phyloP scores from a whole-genome alignment of 179 eudicot genomes.

The Spinacia oleracea region DNA sequence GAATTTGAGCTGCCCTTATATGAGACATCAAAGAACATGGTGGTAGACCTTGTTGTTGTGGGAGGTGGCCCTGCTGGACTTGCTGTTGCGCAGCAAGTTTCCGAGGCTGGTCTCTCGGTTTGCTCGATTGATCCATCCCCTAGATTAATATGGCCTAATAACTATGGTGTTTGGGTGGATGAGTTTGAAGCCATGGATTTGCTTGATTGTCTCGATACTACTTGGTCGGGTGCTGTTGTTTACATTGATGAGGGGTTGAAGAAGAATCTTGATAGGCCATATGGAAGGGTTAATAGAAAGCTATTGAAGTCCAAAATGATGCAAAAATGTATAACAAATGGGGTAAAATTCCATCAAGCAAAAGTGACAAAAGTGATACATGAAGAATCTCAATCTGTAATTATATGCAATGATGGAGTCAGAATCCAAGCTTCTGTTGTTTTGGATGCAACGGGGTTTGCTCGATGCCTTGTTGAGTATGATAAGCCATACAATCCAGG shows the following conservation, averaged over 20 bases:
- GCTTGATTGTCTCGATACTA: constrained; percentile 91
- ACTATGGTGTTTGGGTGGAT: constrained; percentile 99
- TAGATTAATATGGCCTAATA: constrained; percentile 91
- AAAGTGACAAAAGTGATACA: constrained; percentile 84
- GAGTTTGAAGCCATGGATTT: constrained; percentile 99
- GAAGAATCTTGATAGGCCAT: constrained; percentile 83
- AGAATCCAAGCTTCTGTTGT: constrained; percentile 85
- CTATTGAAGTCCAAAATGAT: constrained; percentile 92
- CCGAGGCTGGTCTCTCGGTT: constrained; percentile 87
- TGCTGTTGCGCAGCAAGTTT: constrained; percentile 94
- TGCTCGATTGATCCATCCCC: constrained; percentile 93
- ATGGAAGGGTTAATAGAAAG: constrained; percentile 91
- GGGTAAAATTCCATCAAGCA: constrained; percentile 89
- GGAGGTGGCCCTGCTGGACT: constrained; percentile 99
- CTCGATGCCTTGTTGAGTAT: constrained; percentile 82
- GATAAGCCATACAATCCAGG: constrained; percentile 97
- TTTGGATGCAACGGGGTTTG: constrained; percentile 96
- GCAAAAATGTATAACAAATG: constrained; percentile 85
- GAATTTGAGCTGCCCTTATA: constrained; percentile 89
- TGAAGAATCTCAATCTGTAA: constrained; percentile 69
- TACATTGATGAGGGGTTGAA: constrained; percentile 60
- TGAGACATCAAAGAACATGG: constrained; percentile 74
- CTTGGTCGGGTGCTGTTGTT: constrained; percentile 96
- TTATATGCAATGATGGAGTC: constrained; percentile 85
- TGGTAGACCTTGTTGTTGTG: constrained; percentile 81